Evolutionary conservation across 345 rosid species (phyloP), one percentile per base, ranked within the genome.

Genomic region (Atalantia buxifolia): DNA sequence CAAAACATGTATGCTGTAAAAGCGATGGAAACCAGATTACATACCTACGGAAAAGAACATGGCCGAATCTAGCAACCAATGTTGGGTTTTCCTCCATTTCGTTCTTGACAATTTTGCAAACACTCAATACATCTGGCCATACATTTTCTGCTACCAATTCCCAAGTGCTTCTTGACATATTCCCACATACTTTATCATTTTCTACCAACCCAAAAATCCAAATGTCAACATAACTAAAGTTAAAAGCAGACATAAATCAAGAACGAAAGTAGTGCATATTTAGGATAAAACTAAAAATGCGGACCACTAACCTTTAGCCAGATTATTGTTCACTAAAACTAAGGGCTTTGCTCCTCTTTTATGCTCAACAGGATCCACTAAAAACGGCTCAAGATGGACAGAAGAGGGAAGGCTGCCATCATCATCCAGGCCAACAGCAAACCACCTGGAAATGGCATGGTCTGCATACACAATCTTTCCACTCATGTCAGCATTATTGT

Each of bases 51-150:
- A 84, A 84, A 76, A 69, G 71, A 42, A 76, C 60, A 14, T 79
- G 79, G 63, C 87, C 87, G 22, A 84, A 57, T 65, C 82, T 79
- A 71, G 79, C 87, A 33, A 81, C 79, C 40, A 84, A n/a, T 63
- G 57, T 69, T 10, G 81, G 84, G 61, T 69, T 84, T 40, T 36
- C 68, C 56, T 78, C 63, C 63, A 57, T 76, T 42, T 72, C 62
- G 22, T 65, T 79, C 74, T 62, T 79, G 71, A 79, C 56, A 31
- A 14, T 66, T 22, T 73, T 50, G 40, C 73, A 81, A 42, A 79
- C 69, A 63, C 79, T 68, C 31, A 72, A 50, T 35, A 84, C 21
- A 66, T 79, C 84, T 19, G 72, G 82, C 76, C 77, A 55, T 2
- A 84, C 81, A 61, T 53, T 42, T 31, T 76, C 77, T 1, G 81